phyloP scores from a whole-genome alignment of 1,139 yeast species.

The Blastobotrys ciferrii region DNA sequence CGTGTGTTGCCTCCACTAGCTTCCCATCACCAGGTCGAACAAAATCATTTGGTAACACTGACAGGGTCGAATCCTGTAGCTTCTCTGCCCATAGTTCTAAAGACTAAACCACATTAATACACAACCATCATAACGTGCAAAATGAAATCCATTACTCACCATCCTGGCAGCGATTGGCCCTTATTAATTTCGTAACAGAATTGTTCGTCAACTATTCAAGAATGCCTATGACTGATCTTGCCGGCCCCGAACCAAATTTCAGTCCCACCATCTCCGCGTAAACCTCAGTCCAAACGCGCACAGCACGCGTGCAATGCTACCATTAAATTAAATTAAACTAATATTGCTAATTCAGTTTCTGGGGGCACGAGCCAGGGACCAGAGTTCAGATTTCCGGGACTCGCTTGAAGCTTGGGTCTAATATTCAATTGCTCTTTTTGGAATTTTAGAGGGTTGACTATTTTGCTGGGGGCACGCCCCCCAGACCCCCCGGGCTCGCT shows the following conservation, averaged over 20 bases:
- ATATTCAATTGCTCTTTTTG: too few species aligned
- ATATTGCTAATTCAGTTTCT: too few species aligned
- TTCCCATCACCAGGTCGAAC: conserved; percentile 73
- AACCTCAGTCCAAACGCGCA: neutral
- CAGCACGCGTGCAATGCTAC: neutral
- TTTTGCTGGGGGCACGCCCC: too few species aligned
- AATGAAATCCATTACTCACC: neutral
- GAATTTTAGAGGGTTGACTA: too few species aligned
- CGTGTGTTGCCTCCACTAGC: conserved; percentile 59
- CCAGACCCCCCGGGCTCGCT: too few species aligned
- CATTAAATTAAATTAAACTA: too few species aligned
- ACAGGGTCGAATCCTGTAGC: conserved; percentile 78
- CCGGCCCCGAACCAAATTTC: neutral
- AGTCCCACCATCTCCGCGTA: neutral
- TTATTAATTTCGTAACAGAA: neutral
- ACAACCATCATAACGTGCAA: too few species aligned
- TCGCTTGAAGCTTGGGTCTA: too few species aligned
- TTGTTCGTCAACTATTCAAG: neutral
- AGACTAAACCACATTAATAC: neutral
- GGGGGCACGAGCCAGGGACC: too few species aligned
- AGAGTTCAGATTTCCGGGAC: too few species aligned
- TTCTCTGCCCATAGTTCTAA: conserved; percentile 61
- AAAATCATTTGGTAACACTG: conserved; percentile 85
- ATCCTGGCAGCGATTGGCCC: conserved; percentile 1
- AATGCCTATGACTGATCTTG: neutral